phyloP scores from a whole-genome alignment of 345 rosid genomes.

The Aurinia saxatilis region DNA sequence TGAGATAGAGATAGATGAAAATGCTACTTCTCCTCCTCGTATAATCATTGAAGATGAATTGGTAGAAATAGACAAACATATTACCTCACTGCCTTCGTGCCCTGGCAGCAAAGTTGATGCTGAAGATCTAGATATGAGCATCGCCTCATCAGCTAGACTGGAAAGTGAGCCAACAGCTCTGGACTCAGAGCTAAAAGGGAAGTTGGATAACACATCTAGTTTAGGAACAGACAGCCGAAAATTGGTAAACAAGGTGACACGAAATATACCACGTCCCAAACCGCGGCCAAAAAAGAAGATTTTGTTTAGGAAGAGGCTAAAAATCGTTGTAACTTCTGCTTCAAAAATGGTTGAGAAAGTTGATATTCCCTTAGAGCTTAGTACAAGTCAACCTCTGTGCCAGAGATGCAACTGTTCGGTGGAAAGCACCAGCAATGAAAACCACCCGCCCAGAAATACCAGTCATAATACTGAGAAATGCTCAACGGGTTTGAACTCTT shows the following conservation, averaged over 20 bases:
- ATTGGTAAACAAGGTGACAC: slow-evolving; percentile 40
- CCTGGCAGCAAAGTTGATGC: slow-evolving; percentile 27
- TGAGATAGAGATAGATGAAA: slow-evolving; percentile 9
- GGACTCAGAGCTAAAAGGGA: slow-evolving; percentile 36
- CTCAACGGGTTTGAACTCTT: background rate
- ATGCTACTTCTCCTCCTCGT: background rate
- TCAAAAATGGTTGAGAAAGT: slow-evolving; percentile 21
- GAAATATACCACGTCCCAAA: slow-evolving; percentile 44
- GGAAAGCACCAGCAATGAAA: slow-evolving; percentile 32
- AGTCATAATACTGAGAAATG: background rate
- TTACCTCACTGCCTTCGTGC: slow-evolving; percentile 27
- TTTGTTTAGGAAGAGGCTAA: slow-evolving; percentile 46
- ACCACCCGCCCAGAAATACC: background rate
- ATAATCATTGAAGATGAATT: slow-evolving; percentile 1
- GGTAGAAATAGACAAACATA: slow-evolving; percentile 20
- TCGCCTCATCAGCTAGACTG: slow-evolving; percentile 28
- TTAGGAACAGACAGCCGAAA: slow-evolving; percentile 33
- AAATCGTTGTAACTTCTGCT: slow-evolving; percentile 34
- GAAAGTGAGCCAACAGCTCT: slow-evolving; percentile 32
- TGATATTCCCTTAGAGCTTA: slow-evolving; percentile 30
- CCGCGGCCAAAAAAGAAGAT: slow-evolving; percentile 47
- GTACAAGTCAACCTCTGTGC: slow-evolving; percentile 50
- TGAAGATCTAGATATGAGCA: slow-evolving; percentile 25
- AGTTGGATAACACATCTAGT: slow-evolving; percentile 29
- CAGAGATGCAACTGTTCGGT: slow-evolving; percentile 73